Percentiles rank a stretch among this genome's conserved stretches.
Conservation (phyloP, 768 basidiomycete genomes). For the Peribolospora kevripleyi region DNA sequence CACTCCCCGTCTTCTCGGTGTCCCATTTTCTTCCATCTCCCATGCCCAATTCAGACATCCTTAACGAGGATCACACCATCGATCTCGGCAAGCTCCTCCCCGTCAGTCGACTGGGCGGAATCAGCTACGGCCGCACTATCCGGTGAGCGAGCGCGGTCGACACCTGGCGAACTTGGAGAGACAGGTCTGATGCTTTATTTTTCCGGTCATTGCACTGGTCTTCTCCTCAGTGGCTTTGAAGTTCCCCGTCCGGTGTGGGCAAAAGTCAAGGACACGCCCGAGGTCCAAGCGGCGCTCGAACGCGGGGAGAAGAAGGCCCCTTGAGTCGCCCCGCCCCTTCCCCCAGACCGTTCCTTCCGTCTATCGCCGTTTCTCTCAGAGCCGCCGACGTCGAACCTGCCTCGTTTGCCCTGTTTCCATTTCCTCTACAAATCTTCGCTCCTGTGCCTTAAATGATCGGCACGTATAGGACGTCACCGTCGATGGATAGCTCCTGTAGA, state of each 20-base stretch:
- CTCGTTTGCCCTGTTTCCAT: no score
- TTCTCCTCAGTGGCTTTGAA: slow-evolving; percentile 6
- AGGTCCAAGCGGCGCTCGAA: slow-evolving; percentile 3
- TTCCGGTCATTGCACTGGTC: not conserved
- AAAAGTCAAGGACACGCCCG: slow-evolving; percentile 19
- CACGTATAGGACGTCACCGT: no score
- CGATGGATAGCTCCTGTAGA: no score
- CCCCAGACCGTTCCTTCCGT: no score
- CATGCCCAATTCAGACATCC: not conserved
- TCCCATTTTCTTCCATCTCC: no score
- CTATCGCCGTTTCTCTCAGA: no score
- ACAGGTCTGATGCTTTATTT: not conserved
- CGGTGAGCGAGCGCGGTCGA: slow-evolving; percentile 11
- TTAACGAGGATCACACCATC: slow-evolving; percentile 1
- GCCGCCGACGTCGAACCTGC: no score
- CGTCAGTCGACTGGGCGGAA: slow-evolving; percentile 30
- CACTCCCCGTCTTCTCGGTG: no score
- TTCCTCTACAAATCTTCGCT: no score
- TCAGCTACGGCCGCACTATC: slow-evolving; percentile 28
- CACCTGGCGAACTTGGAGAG: not conserved
- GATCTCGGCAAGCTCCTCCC: slow-evolving; percentile 13
- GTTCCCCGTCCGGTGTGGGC: slow-evolving; percentile 25
- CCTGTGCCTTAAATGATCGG: no score
- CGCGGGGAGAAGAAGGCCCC: not conserved
- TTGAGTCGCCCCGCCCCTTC: no score